Conservation (phyloP, 352 stramenopile genomes). For the Phytophthora vignae region DNA sequence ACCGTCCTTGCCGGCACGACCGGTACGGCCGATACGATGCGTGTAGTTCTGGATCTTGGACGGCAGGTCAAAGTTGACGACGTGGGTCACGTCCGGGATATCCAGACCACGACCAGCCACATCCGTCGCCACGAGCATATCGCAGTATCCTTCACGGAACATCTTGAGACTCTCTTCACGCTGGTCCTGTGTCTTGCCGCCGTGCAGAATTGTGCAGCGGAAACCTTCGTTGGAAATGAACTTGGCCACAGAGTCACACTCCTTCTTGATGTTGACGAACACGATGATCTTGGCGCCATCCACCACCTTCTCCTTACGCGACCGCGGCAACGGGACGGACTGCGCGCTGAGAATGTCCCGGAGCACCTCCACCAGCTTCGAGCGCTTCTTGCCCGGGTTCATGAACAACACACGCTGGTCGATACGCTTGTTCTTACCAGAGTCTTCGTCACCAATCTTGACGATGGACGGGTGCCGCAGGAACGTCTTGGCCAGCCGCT, state of each 20-base stretch:
- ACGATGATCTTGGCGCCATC: slow-evolving; percentile 97
- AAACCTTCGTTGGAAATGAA: slow-evolving; percentile 93
- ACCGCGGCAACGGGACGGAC: slow-evolving; percentile 45
- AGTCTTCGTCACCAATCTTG: slow-evolving; percentile 98
- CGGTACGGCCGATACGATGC: slow-evolving; percentile 98
- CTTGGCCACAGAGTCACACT: slow-evolving; percentile 95
- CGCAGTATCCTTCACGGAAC: slow-evolving; percentile 90
- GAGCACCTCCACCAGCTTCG: slow-evolving; percentile 87
- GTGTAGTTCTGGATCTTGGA: slow-evolving; percentile 98
- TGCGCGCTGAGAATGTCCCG: slow-evolving; percentile 83
- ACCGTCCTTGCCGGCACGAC: slow-evolving; percentile 97
- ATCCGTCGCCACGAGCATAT: slow-evolving; percentile 95
- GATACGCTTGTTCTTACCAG: slow-evolving; percentile 98
- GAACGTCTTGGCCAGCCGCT: slow-evolving; percentile 97
- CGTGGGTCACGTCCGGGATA: slow-evolving; percentile 98
- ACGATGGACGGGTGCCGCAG: slow-evolving; percentile 97
- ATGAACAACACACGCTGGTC: slow-evolving; percentile 96
- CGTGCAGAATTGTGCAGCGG: slow-evolving; percentile 95
- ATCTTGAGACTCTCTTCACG: slow-evolving; percentile 92
- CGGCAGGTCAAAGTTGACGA: slow-evolving; percentile 99
- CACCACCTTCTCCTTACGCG: slow-evolving; percentile 73
- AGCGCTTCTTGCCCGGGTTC: slow-evolving; percentile 92
- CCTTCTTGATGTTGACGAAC: slow-evolving; percentile 99
- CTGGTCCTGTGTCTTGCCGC: slow-evolving; percentile 97
- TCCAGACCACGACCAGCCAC: slow-evolving; percentile 97